Base-by-base conservation (phyloP, 1,284 basidiomycete genomes). In the Ganoderma lucidum region DNA sequence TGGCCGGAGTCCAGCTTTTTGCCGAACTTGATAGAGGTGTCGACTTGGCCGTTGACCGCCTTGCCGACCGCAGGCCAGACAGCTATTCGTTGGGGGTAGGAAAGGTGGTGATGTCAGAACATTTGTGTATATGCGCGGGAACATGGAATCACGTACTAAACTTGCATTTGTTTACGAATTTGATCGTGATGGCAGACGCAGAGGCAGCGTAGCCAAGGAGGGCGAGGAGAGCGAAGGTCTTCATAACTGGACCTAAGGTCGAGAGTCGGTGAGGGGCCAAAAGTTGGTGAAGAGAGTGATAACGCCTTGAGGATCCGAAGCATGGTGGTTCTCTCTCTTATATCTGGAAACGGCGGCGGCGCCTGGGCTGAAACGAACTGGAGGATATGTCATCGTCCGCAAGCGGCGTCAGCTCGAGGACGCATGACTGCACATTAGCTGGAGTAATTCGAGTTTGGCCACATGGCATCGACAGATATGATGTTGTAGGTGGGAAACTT, bases 11-110 rank as follows among this genome's bases (percentile, higher is more conserved):
- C 39, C 19, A 61, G 59, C 59, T 23, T 61, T 12, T 61, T n/a
- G 23, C 59, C 59, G 37, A 61, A 61, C n/a, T 37, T n/a, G 5
- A 61, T 39, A 42, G 59, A 61, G 59, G 59, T n/a, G 6, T 61
- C 59, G 6, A 37, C 39, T 23, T 44, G 59, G 39, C 59, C 59
- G 23, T 61, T 61, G 6, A 39, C n/a, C 14, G 59, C 59, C 23
- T 61, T 61, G 0, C 59, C 59, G 10, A 42, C 59, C 23, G 59
- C 59, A 17, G 59, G 59, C 59, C 59, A 61, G 39, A 51, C 59
- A 61, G 59, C 59, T 61, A 10, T 51, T 51, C 23, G 3, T 51
- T 3, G 1, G 8, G 8, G 10, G 14, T 12, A 14, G 8, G n/a
- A 9, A 6, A 10, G 48, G 10, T 4, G 48, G 12, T 6, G 41